Percentiles rank a stretch among this genome's conserved stretches.
These are phyloP conservation scores for Fusarium sp. DNA, from an alignment of 2,329 filamentous ascomycete species.

Conservation along the genomic window DNA sequence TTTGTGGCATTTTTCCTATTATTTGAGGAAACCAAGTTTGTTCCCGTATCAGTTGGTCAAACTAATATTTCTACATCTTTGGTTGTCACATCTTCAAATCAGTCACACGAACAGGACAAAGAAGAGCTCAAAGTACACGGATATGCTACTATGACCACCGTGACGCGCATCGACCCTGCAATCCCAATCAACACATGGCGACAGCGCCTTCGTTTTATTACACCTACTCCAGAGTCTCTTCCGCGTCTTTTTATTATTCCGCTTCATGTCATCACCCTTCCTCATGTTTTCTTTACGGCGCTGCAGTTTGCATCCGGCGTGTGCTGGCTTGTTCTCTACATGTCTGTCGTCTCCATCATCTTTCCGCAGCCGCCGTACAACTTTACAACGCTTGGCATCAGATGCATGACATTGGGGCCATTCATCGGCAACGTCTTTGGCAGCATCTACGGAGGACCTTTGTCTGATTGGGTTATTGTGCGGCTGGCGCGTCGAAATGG, in stretches of 20 bases:
- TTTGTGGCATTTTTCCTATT: constrained; percentile 37
- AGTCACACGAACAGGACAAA: background rate
- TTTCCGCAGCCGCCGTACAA: constrained; percentile 51
- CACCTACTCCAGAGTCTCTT: constrained; percentile 33
- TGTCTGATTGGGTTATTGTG: constrained; percentile 54
- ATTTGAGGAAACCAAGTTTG: constrained; percentile 49
- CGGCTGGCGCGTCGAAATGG: constrained; percentile 52
- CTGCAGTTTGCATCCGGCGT: constrained; percentile 52
- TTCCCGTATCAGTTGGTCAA: constrained; percentile 29
- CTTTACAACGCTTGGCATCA: constrained; percentile 43
- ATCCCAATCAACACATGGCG: constrained; percentile 36
- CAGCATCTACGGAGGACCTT: constrained; percentile 52
- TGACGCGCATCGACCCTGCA: background rate
- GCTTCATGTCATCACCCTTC: constrained; percentile 45
- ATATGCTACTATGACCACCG: background rate
- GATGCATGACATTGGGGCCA: constrained; percentile 46
- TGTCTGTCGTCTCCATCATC: constrained; percentile 49
- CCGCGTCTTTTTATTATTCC: constrained; percentile 35
- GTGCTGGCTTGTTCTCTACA: constrained; percentile 37
- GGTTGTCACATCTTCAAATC: background rate
- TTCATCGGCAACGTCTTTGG: constrained; percentile 56
- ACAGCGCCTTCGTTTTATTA: constrained; percentile 34
- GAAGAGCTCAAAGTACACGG: background rate
- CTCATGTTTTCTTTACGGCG: constrained; percentile 54
- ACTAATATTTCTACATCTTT: background rate